Conservation (phyloP, 257 asterid species). For the Henckelia pumila region DNA sequence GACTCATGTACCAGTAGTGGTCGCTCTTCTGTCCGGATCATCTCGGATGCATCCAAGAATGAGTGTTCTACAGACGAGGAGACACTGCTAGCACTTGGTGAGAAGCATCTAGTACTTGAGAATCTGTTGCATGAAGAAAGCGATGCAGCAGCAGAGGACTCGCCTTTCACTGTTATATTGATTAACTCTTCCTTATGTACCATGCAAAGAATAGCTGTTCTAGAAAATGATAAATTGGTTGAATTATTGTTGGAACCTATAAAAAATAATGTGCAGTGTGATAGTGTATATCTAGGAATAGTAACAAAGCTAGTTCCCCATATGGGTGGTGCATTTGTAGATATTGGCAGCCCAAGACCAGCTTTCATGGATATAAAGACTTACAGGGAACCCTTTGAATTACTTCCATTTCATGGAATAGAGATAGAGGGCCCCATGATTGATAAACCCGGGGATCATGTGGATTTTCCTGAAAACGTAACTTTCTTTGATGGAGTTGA, state of each 20-base stretch:
- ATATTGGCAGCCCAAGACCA: conserved; percentile 82
- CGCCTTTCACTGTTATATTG: conserved; percentile 67
- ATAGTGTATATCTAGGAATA: conserved; percentile 83
- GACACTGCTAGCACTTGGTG: conserved; percentile 31
- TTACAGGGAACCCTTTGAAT: conserved; percentile 64
- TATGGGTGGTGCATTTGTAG: conserved; percentile 97
- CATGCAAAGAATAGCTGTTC: conserved; percentile 90
- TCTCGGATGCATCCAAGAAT: conserved; percentile 25
- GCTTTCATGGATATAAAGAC: conserved; percentile 84
- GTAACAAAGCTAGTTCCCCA: conserved; percentile 83
- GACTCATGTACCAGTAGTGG: conserved; percentile 33
- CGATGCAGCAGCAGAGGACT: conserved; percentile 35
- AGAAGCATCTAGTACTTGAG: conserved; percentile 41
- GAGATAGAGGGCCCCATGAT: conserved; percentile 36
- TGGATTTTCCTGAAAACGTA: conserved; percentile 39
- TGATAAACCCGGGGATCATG: conserved; percentile 38
- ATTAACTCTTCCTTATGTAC: conserved; percentile 95
- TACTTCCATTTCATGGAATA: conserved; percentile 52
- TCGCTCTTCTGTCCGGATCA: conserved; percentile 27
- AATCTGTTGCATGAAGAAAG: conserved; percentile 46
- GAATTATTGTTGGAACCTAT: conserved; percentile 94
- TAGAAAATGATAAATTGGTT: conserved; percentile 79
- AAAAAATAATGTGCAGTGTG: conserved; percentile 84
- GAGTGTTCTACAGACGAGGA: conserved; percentile 35
- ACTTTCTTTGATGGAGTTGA: conserved; percentile 49